Evolutionary conservation across 768 basidiomycete species (phyloP).

Genomic region (Serendipita sp.): DNA sequence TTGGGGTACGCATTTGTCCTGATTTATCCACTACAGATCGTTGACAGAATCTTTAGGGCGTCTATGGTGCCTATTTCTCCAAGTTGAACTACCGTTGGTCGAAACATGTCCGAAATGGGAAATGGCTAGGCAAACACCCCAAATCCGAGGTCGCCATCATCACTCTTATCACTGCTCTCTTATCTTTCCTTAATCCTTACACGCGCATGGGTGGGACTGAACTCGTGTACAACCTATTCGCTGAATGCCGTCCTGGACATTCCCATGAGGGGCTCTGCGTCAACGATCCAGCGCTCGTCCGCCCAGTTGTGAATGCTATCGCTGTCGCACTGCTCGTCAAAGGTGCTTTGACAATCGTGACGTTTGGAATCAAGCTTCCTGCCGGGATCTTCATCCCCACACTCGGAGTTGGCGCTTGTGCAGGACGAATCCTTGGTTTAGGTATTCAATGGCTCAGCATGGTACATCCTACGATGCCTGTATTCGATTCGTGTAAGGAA

Average conservation of each 20-base stretch:
- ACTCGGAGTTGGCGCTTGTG: slow-evolving; percentile 80
- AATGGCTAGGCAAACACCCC: slow-evolving; percentile 67
- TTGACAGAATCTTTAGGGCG: slow-evolving; percentile 34
- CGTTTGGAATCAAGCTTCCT: slow-evolving; percentile 82
- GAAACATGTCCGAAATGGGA: slow-evolving; percentile 61
- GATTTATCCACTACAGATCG: not conserved
- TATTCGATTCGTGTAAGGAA: slow-evolving; percentile 53
- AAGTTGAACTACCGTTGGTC: slow-evolving; percentile 84
- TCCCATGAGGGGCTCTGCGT: slow-evolving; percentile 56
- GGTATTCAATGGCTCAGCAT: slow-evolving; percentile 59
- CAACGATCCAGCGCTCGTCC: slow-evolving; percentile 31
- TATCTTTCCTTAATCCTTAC: slow-evolving; percentile 80
- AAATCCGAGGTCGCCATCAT: slow-evolving; percentile 71
- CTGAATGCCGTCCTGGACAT: slow-evolving; percentile 53
- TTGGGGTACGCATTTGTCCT: slow-evolving; percentile 43
- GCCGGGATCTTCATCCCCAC: slow-evolving; percentile 97
- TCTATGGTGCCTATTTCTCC: slow-evolving; percentile 89
- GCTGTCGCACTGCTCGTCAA: slow-evolving; percentile 70
- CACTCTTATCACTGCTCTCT: slow-evolving; percentile 53
- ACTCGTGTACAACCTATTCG: slow-evolving; percentile 79
- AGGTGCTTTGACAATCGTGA: slow-evolving; percentile 62
- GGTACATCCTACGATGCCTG: slow-evolving; percentile 34
- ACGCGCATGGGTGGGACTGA: slow-evolving; percentile 92
- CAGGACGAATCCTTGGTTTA: slow-evolving; percentile 75
- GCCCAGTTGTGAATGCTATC: slow-evolving; percentile 48